These are phyloP conservation scores for Novymonas esmeraldas DNA, from an alignment of 208 protist species.

Conservation along the genomic window DNA sequence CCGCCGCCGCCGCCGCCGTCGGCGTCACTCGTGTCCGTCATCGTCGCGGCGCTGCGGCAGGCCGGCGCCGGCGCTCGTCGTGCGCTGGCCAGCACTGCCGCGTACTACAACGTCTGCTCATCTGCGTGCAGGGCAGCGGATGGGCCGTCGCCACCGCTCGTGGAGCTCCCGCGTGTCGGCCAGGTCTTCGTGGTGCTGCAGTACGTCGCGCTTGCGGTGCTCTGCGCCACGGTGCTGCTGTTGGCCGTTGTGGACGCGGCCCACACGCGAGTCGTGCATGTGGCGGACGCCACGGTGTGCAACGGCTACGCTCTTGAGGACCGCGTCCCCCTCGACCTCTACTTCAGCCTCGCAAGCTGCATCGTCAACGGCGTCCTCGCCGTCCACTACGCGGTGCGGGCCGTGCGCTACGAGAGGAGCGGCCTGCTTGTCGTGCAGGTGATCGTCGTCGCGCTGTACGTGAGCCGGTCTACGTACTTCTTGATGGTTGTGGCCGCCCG, in stretches of 20 bases:
- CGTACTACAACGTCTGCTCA: too few species aligned
- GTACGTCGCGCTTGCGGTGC: constrained; percentile 29
- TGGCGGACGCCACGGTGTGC: constrained; percentile 50
- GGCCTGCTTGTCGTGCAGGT: constrained; percentile 53
- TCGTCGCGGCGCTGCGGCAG: too few species aligned
- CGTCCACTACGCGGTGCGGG: constrained; percentile 48
- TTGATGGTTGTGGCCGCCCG: constrained; percentile 21
- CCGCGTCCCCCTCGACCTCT: constrained; percentile 36
- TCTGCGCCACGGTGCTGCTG: constrained; percentile 13
- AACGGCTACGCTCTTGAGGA: constrained; percentile 33
- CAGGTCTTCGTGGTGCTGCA: constrained; percentile 43
- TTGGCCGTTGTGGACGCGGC: constrained; percentile 10
- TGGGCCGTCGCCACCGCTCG: background rate
- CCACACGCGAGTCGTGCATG: background rate
- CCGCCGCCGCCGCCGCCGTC: too few species aligned
- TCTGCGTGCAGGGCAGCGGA: background rate
- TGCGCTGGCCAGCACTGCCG: too few species aligned
- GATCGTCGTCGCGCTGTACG: constrained; percentile 46
- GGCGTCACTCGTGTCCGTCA: too few species aligned
- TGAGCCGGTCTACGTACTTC: constrained; percentile 50
- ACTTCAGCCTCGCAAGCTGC: constrained; percentile 54
- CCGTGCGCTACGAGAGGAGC: constrained; percentile 57
- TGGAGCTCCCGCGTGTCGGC: constrained; percentile 24
- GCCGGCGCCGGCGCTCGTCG: too few species aligned
- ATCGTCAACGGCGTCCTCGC: constrained; percentile 46